Percentiles rank a stretch among this genome's conserved stretches.
Evolutionary conservation across 2,329 filamentous ascomycete species (phyloP).

Genomic region (Zasmidium angulare): DNA sequence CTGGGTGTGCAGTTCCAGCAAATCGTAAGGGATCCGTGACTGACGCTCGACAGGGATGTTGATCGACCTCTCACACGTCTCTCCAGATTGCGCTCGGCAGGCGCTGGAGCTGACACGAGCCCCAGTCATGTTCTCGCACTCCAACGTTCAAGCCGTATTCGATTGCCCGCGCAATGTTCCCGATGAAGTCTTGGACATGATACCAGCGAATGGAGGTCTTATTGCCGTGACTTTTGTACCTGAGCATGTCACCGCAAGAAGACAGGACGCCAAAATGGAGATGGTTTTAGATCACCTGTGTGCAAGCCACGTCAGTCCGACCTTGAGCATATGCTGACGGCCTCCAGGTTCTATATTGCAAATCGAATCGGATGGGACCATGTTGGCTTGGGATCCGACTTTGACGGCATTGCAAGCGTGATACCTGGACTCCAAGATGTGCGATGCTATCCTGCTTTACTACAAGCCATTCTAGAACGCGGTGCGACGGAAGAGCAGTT

Average conservation of each 20-base stretch:
- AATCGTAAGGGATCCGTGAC: not conserved
- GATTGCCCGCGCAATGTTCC: constrained; percentile 43
- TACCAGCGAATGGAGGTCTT: constrained; percentile 41
- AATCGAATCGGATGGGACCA: constrained; percentile 37
- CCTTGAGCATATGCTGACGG: not conserved
- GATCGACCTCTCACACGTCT: constrained; percentile 22
- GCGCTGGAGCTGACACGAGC: constrained; percentile 24
- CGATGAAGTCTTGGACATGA: constrained; percentile 39
- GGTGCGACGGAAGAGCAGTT: constrained; percentile 43
- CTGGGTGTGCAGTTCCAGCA: constrained; percentile 32
- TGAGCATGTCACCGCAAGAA: constrained; percentile 35
- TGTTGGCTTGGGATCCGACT: constrained; percentile 42
- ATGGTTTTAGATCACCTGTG: constrained; percentile 37
- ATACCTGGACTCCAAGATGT: constrained; percentile 35
- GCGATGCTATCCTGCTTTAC: constrained; percentile 37
- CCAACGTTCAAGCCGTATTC: constrained; percentile 25
- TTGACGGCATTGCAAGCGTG: constrained; percentile 35
- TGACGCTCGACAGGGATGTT: constrained; percentile 21
- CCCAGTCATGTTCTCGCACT: constrained; percentile 24
- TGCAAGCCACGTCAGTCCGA: not conserved
- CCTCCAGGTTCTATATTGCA: constrained; percentile 16
- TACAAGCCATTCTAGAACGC: constrained; percentile 39
- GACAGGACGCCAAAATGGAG: constrained; percentile 35
- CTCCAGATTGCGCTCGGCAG: constrained; percentile 19
- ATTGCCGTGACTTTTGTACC: constrained; percentile 44